Conservation (phyloP, 2,329 filamentous ascomycete species). For the Pseudocercospora macadamiae region DNA sequence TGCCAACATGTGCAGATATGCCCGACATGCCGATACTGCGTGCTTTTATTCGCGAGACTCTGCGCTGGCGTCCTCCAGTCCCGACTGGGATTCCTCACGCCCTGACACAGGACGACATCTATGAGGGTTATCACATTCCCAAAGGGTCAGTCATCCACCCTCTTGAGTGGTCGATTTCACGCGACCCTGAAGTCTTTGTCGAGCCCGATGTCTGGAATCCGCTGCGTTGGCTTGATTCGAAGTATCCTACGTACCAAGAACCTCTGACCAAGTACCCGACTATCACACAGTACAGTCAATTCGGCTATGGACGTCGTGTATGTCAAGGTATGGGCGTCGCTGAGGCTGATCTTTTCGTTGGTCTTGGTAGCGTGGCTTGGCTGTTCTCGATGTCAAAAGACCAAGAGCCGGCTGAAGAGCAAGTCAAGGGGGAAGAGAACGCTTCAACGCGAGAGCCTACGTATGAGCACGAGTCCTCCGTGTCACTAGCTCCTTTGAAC, state of each 20-base stretch:
- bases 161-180: constrained; percentile 43
- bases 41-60: constrained; percentile 61
- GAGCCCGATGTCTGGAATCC: constrained; percentile 39
- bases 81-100: constrained; percentile 42
- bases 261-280: constrained; percentile 56
- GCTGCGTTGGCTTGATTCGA: constrained; percentile 56
- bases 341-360: constrained; percentile 37
- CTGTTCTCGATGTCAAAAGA: constrained; percentile 43
- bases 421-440: too few species aligned
- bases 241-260: constrained; percentile 56
- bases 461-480: too few species aligned
- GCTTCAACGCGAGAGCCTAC: too few species aligned
- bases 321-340: constrained; percentile 34
- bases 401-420: too few species aligned
- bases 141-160: constrained; percentile 39
- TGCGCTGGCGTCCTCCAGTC: constrained; percentile 61
- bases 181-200: constrained; percentile 10
- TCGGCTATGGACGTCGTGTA: constrained; percentile 54
- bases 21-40: constrained; percentile 56
- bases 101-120: constrained; percentile 33
- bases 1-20: constrained; percentile 57
- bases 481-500: too few species aligned
- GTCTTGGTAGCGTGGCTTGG: constrained; percentile 51
- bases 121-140: constrained; percentile 36
- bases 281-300: constrained; percentile 57